Conservation (phyloP, 2,329 filamentous ascomycete genomes). For the Fusarium fracticaudum region DNA sequence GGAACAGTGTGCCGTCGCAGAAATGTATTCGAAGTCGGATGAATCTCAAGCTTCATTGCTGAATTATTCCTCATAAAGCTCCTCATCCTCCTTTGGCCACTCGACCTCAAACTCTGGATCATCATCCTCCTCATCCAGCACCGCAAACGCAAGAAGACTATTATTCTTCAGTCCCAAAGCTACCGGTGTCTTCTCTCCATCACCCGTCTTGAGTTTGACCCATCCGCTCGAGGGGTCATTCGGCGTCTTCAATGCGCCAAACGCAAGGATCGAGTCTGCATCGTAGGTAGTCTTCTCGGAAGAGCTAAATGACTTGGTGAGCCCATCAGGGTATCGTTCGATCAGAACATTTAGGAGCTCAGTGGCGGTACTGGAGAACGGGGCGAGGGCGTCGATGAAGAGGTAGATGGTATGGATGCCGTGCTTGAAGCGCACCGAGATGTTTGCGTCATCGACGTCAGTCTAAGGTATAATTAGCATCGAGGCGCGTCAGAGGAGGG, state of each 20-base stretch:
- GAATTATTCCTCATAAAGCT: conserved; percentile 42
- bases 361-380: conserved; percentile 65
- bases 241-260: conserved; percentile 56
- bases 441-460: conserved; percentile 58
- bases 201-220: conserved; percentile 55
- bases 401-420: conserved; percentile 76
- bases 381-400: conserved; percentile 66
- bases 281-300: conserved; percentile 53
- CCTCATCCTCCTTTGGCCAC: conserved; percentile 56
- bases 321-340: conserved; percentile 65
- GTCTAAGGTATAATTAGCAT: conserved; percentile 23
- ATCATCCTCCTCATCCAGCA: conserved; percentile 53
- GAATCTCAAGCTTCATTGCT: no score
- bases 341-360: conserved; percentile 67
- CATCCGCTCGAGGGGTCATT: conserved; percentile 60
- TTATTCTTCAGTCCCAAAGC: conserved; percentile 58
- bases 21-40: no score
- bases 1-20: no score
- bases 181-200: conserved; percentile 51
- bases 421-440: conserved; percentile 78
- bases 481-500: not conserved
- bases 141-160: conserved; percentile 59
- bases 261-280: conserved; percentile 54
- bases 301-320: conserved; percentile 51
- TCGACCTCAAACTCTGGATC: conserved; percentile 57